phyloP scores from a whole-genome alignment of 164 flowering plant genomes.

The Liriodendron chinense region DNA sequence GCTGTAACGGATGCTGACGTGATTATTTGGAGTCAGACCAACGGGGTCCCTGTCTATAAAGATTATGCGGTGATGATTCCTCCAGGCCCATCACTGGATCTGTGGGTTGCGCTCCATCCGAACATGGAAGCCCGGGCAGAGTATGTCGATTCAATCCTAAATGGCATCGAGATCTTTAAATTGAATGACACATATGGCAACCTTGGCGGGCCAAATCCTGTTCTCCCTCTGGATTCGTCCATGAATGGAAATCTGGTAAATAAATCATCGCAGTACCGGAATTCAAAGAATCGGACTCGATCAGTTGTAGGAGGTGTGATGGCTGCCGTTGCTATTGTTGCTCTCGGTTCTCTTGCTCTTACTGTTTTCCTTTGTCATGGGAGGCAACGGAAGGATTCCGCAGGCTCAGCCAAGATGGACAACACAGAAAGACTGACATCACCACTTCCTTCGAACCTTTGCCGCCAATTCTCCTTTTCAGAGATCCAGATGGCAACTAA shows the following conservation, averaged over 20 bases:
- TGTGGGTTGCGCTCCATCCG: constrained; percentile 52
- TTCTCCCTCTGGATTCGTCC: constrained; percentile 19
- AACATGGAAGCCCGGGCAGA: constrained; percentile 20
- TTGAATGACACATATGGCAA: constrained; percentile 38
- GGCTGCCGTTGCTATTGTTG: constrained; percentile 21
- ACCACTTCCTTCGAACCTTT: constrained; percentile 29
- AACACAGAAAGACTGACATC: constrained; percentile 31
- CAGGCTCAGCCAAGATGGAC: constrained; percentile 34
- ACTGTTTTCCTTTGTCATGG: not conserved
- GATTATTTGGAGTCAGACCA: constrained; percentile 8
- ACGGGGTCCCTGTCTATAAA: constrained; percentile 21
- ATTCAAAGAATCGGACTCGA: constrained; percentile 14
- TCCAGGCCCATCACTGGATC: not conserved
- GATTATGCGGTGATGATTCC: constrained; percentile 18
- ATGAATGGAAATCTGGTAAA: not conserved
- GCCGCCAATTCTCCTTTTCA: constrained; percentile 20
- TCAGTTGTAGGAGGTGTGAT: constrained; percentile 26
- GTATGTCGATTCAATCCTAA: constrained; percentile 47
- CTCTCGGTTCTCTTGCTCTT: constrained; percentile 1
- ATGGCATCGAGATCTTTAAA: constrained; percentile 69
- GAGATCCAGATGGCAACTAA: constrained; percentile 83
- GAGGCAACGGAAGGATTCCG: not conserved
- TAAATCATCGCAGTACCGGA: constrained; percentile 6
- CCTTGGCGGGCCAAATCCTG: constrained; percentile 63
- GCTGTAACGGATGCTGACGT: constrained; percentile 18